A percentile compares a stretch with the other conserved stretches of the same genome.
phyloP scores from a whole-genome alignment of 148 eudicot species.

The Pharnaceum exiguum region DNA sequence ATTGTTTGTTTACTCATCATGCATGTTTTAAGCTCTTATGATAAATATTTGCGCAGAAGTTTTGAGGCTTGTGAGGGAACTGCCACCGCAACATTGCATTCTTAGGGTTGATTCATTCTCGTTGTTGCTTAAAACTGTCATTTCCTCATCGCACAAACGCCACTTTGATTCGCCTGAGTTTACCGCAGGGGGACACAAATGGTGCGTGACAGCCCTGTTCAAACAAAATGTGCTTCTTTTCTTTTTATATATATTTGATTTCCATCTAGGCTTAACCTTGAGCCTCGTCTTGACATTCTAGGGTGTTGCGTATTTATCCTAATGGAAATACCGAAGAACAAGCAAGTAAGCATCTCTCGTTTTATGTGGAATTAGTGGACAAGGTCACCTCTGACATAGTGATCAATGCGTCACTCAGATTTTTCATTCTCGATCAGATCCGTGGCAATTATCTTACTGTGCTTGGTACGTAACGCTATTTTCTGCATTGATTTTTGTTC shows the following conservation, averaged over 20 bases:
- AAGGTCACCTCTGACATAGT: not conserved
- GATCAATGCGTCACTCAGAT: slow-evolving; percentile 1
- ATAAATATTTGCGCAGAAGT: not conserved
- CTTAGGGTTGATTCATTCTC: slow-evolving; percentile 4
- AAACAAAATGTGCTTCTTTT: too few relatives aligned
- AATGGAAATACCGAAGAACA: slow-evolving; percentile 5
- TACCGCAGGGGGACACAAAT: not conserved
- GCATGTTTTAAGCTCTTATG: too few relatives aligned
- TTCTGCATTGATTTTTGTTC: too few relatives aligned
- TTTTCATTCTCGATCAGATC: slow-evolving; percentile 15
- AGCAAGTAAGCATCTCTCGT: slow-evolving; percentile 7
- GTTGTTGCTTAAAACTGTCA: not conserved
- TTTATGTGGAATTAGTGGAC: slow-evolving; percentile 8
- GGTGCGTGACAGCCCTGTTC: too few relatives aligned
- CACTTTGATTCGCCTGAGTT: slow-evolving; percentile 5
- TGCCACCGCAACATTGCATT: slow-evolving; percentile 3
- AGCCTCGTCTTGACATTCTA: too few relatives aligned
- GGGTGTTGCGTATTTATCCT: slow-evolving; percentile 8
- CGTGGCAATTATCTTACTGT: slow-evolving; percentile 1
- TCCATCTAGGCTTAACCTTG: too few relatives aligned
- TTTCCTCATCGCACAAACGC: not conserved
- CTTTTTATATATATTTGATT: too few relatives aligned
- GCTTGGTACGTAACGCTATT: not conserved
- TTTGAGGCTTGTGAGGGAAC: not conserved
- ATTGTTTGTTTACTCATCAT: too few relatives aligned